phyloP scores from a whole-genome alignment of 352 stramenopile genomes.

The Phytopythium cucurbitacearum region DNA sequence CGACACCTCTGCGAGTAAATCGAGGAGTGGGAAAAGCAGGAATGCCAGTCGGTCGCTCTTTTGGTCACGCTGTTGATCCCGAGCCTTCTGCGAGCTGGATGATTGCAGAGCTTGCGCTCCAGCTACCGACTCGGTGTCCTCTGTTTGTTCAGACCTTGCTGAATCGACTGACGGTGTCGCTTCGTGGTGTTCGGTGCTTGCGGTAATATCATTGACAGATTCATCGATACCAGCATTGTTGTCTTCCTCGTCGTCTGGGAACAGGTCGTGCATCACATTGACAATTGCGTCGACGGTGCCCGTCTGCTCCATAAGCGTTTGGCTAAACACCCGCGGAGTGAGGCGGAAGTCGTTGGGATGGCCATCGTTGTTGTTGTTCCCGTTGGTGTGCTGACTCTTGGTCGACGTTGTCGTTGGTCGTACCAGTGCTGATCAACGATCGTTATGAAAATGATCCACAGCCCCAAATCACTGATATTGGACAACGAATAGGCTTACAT shows the following conservation, averaged over 20 bases:
- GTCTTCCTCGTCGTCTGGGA: conserved; percentile 48
- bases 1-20: conserved; percentile 66
- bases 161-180: background rate
- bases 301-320: conserved; percentile 67
- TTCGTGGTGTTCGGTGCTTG: background rate
- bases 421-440: conserved; percentile 23
- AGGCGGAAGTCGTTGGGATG: conserved; percentile 50
- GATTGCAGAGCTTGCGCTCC: background rate
- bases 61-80: background rate
- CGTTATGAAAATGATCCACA: background rate
- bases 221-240: background rate
- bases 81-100: background rate
- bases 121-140: background rate
- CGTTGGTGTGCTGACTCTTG: background rate
- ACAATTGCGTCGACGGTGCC: conserved; percentile 55
- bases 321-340: conserved; percentile 53
- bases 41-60: conserved; percentile 10
- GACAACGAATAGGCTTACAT: conserved; percentile 29
- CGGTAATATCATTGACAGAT: background rate
- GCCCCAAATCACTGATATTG: background rate
- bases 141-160: background rate
- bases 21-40: conserved; percentile 56
- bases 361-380: conserved; percentile 27
- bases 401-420: conserved; percentile 20
- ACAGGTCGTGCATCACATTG: conserved; percentile 58